These are phyloP conservation scores for Leccinum incarnatum DNA, from an alignment of 768 basidiomycete species.

Conservation along the genomic window DNA sequence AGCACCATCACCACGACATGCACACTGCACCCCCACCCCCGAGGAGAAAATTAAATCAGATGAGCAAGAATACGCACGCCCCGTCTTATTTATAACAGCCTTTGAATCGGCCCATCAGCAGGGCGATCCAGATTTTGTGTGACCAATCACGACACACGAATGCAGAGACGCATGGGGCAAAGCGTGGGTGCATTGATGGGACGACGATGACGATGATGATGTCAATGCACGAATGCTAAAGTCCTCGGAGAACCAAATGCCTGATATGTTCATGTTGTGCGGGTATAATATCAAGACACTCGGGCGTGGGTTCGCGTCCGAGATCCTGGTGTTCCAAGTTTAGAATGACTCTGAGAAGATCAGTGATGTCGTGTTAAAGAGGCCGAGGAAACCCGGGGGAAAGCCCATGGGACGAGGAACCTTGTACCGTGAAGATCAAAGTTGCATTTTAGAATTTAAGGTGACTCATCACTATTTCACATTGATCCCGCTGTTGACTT, in stretches of 20 bases:
- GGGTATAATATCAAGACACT: not conserved
- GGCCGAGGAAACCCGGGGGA: not conserved
- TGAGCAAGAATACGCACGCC: not conserved
- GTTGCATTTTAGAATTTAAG: not conserved
- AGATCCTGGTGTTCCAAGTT: not conserved
- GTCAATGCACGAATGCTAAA: not conserved
- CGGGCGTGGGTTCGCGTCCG: not conserved
- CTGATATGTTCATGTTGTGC: not conserved
- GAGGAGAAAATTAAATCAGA: not conserved
- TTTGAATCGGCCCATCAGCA: not conserved
- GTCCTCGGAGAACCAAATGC: slow-evolving; percentile 14
- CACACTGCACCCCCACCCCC: not conserved
- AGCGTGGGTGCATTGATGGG: not conserved
- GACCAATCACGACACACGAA: not conserved
- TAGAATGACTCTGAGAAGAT: slow-evolving; percentile 5
- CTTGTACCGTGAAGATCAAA: not conserved
- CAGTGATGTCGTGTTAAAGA: slow-evolving; percentile 3
- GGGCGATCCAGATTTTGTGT: not conserved
- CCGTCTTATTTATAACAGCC: not conserved
- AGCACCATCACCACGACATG: not conserved
- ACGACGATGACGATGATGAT: not conserved
- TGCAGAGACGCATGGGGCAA: not conserved
- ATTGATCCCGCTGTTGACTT: not conserved
- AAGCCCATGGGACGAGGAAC: not conserved
- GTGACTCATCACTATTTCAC: not conserved